A percentile compares a stretch with the other conserved stretches of the same genome.
Conservation (phyloP, 2,329 filamentous ascomycete species). For the Dactylellina sp. region DNA sequence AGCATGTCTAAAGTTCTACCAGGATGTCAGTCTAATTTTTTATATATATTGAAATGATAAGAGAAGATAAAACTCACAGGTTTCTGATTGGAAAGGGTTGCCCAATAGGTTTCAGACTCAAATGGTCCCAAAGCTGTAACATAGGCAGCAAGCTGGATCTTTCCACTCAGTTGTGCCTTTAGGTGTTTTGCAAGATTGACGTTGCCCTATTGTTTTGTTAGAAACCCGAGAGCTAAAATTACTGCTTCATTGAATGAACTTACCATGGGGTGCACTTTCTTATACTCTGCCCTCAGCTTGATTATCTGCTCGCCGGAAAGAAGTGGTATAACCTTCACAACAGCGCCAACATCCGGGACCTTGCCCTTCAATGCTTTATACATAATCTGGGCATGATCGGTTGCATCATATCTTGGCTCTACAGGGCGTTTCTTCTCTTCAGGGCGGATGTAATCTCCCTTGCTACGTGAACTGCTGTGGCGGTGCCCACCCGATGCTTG, state of each 20-base stretch:
- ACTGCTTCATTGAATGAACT: conserved; percentile 68
- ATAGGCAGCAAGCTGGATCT: conserved; percentile 83
- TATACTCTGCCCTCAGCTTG: conserved; percentile 88
- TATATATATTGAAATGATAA: neutral
- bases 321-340: conserved; percentile 85
- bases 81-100: conserved; percentile 93
- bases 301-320: conserved; percentile 89
- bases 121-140: conserved; percentile 87
- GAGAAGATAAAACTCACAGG: conserved; percentile 53
- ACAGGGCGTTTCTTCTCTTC: conserved; percentile 35
- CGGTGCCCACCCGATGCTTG: conserved; percentile 6
- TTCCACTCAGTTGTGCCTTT: conserved; percentile 78
- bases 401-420: conserved; percentile 46
- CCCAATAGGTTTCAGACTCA: conserved; percentile 97
- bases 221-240: conserved; percentile 26
- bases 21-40: conserved; percentile 69
- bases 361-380: conserved; percentile 55
- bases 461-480: conserved; percentile 15
- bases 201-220: conserved; percentile 68
- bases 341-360: conserved; percentile 73
- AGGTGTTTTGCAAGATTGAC: conserved; percentile 90
- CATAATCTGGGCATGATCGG: conserved; percentile 47
- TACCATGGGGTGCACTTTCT: conserved; percentile 76
- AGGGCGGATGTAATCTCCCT: conserved; percentile 30
- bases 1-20: conserved; percentile 74